A percentile compares a stretch with the other conserved stretches of the same genome.
These are phyloP conservation scores for Mycena olivaceomarginata DNA, from an alignment of 768 basidiomycete genomes.

Conservation along the genomic window DNA sequence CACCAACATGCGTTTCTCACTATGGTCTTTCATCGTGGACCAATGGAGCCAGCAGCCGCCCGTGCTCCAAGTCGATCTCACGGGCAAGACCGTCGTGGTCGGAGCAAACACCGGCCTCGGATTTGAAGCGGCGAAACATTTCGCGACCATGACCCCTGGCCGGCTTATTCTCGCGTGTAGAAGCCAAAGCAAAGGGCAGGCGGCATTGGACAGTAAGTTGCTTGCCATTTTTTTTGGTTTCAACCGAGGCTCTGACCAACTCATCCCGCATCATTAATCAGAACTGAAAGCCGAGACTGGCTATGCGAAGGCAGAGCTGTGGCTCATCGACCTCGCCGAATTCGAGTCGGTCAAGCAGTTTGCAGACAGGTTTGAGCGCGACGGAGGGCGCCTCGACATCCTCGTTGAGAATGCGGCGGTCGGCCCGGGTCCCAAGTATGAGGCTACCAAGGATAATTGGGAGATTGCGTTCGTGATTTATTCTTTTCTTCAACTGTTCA, in stretches of 20 bases:
- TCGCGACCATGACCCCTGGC: slow-evolving; percentile 34
- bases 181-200: slow-evolving; percentile 28
- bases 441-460: slow-evolving; percentile 24
- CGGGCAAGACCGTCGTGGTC: slow-evolving; percentile 29
- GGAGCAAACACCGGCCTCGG: slow-evolving; percentile 35
- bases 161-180: slow-evolving; percentile 32
- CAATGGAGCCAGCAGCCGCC: slow-evolving; percentile 7
- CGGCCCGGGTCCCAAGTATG: neutral
- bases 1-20: neutral
- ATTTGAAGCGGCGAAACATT: slow-evolving; percentile 34
- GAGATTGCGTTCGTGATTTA: slow-evolving; percentile 12
- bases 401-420: slow-evolving; percentile 39
- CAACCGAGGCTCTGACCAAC: neutral
- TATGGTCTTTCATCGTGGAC: slow-evolving; percentile 4
- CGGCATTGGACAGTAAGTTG: slow-evolving; percentile 18
- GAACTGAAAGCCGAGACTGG: slow-evolving; percentile 49
- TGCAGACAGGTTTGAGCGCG: slow-evolving; percentile 46
- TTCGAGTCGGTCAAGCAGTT: slow-evolving; percentile 54
- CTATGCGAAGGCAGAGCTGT: slow-evolving; percentile 50
- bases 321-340: slow-evolving; percentile 53
- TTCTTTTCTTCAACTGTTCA: neutral
- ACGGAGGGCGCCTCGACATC: slow-evolving; percentile 34
- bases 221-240: neutral
- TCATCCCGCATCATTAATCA: slow-evolving; percentile 19
- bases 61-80: slow-evolving; percentile 20